Evolutionary conservation across 2,329 filamentous ascomycete genomes (phyloP).

Genomic region (Emergomyces orientalis): DNA sequence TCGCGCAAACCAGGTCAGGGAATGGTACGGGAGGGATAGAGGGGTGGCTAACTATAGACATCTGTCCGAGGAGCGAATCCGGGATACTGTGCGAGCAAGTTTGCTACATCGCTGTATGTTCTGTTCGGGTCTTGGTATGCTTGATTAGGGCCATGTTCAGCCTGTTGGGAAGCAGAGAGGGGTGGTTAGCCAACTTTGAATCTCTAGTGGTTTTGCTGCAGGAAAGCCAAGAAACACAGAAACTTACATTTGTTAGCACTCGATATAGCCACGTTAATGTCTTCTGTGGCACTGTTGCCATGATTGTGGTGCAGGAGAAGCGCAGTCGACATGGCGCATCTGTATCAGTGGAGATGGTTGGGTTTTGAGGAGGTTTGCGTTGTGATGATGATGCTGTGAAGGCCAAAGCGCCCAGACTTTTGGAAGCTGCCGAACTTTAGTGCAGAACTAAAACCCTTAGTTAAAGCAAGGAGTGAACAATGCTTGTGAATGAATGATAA

Average conservation of each 20-base stretch:
- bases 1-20: no score
- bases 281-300: constrained; percentile 68
- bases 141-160: constrained; percentile 42
- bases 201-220: constrained; percentile 5
- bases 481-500: background rate
- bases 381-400: background rate
- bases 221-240: constrained; percentile 3
- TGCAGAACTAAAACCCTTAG: background rate
- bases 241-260: constrained; percentile 63
- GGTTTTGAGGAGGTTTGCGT: background rate
- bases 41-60: constrained; percentile 74
- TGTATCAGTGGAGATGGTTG: background rate
- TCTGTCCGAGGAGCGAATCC: constrained; percentile 80
- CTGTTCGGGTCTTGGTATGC: constrained; percentile 91
- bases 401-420: background rate
- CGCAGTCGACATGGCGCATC: constrained; percentile 1
- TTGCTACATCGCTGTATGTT: constrained; percentile 84
- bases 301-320: constrained; percentile 10
- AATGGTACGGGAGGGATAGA: no score
- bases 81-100: constrained; percentile 67
- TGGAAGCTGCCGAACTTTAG: background rate
- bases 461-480: background rate
- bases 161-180: constrained; percentile 6
- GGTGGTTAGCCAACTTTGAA: constrained; percentile 7
- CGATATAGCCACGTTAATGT: constrained; percentile 94